Evolutionary conservation across 441 rosid genomes (phyloP).

Genomic region (Populus hybrid): DNA sequence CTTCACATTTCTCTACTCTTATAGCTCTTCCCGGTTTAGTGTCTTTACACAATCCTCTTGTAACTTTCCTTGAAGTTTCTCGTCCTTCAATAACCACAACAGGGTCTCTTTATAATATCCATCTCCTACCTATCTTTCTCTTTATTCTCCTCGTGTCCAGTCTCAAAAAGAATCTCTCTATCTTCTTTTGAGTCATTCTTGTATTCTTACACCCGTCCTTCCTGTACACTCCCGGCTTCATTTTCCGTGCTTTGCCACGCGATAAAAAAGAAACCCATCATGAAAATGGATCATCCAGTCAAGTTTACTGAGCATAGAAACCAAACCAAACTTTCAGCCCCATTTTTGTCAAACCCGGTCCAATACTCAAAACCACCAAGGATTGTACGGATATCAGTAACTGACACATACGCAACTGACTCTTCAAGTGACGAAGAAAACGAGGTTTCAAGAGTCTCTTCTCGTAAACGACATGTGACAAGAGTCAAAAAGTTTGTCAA

Average conservation of each 20-base stretch:
- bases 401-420: slow-evolving; percentile 85
- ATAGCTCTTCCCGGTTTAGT: neutral
- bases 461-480: slow-evolving; percentile 27
- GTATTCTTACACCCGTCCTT: slow-evolving; percentile 12
- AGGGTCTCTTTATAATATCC: slow-evolving; percentile 18
- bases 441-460: neutral
- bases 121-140: slow-evolving; percentile 22
- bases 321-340: slow-evolving; percentile 32
- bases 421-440: slow-evolving; percentile 82
- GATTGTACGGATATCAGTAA: slow-evolving; percentile 64
- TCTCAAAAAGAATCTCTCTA: slow-evolving; percentile 25
- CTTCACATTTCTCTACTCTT: neutral
- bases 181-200: neutral
- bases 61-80: slow-evolving; percentile 54
- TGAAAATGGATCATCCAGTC: slow-evolving; percentile 33
- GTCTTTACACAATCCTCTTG: neutral
- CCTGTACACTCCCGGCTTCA: neutral
- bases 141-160: slow-evolving; percentile 26
- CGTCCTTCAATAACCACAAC: slow-evolving; percentile 33
- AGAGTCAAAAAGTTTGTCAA: too few species aligned
- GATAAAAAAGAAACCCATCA: neutral
- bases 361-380: slow-evolving; percentile 25
- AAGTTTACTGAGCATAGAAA: slow-evolving; percentile 51
- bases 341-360: slow-evolving; percentile 9
- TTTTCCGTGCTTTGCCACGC: slow-evolving; percentile 7